These are phyloP conservation scores for Collariella sp. DNA, from an alignment of 495 filamentous ascomycete genomes.

Conservation along the genomic window DNA sequence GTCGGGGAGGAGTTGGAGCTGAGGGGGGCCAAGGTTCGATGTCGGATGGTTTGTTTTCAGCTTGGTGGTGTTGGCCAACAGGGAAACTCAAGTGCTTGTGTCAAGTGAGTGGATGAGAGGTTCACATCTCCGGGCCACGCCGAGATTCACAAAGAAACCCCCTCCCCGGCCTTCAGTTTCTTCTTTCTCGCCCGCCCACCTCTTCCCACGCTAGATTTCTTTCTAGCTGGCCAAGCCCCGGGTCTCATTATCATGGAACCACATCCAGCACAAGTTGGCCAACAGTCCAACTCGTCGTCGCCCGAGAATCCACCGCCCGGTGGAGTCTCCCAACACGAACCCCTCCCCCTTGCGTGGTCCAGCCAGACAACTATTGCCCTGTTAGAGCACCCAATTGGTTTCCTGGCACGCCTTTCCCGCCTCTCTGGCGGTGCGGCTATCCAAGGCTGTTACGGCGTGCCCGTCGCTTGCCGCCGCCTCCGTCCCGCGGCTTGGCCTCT, in stretches of 20 bases:
- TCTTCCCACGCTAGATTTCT: not conserved
- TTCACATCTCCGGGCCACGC: not conserved
- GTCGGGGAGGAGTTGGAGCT: not conserved
- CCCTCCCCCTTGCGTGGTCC: not conserved
- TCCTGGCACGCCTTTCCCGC: too few relatives aligned
- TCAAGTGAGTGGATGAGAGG: too few relatives aligned
- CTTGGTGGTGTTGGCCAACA: too few relatives aligned
- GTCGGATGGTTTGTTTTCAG: too few relatives aligned
- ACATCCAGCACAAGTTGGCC: not conserved
- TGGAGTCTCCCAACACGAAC: not conserved
- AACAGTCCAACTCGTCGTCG: too few relatives aligned
- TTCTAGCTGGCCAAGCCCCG: not conserved
- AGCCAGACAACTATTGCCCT: not conserved
- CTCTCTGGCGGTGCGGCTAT: too few relatives aligned
- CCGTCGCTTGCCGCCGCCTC: too few relatives aligned
- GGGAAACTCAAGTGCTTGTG: too few relatives aligned
- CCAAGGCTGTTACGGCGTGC: too few relatives aligned
- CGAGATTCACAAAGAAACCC: constrained; percentile 1
- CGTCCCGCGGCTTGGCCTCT: too few relatives aligned
- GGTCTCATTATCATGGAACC: not conserved
- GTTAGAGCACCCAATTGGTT: not conserved
- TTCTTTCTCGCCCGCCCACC: not conserved
- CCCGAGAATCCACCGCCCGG: not conserved
- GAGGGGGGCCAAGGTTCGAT: too few relatives aligned
- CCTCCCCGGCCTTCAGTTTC: not conserved